Conservation (phyloP, 2,329 filamentous ascomycete species). For the Trichophyton mentagrophytes region DNA sequence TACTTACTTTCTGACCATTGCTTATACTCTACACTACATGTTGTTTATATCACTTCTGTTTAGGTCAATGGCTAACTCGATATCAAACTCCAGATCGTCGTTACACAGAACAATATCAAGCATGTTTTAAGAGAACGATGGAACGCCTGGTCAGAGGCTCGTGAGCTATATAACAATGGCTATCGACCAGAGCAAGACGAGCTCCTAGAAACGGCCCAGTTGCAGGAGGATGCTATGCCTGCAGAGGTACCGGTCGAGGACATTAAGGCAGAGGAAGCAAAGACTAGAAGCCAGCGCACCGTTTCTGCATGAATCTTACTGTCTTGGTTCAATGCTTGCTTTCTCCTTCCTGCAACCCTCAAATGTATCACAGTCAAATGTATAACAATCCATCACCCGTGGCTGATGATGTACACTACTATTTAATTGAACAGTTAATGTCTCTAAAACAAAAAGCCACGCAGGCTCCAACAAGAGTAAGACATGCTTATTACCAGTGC, state of each 20-base stretch:
- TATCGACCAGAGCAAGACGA: slow-evolving; percentile 23
- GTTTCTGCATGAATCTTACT: not conserved
- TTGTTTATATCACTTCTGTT: slow-evolving; percentile 2
- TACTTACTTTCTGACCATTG: slow-evolving; percentile 5
- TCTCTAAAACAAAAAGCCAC: not conserved
- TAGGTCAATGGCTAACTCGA: not conserved
- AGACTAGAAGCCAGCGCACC: not conserved
- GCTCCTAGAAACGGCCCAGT: slow-evolving; percentile 8
- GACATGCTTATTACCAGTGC: not conserved
- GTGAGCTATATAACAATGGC: slow-evolving; percentile 25
- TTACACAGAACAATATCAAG: slow-evolving; percentile 72
- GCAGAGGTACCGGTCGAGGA: slow-evolving; percentile 6
- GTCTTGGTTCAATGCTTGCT: too few species aligned
- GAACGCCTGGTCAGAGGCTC: slow-evolving; percentile 57
- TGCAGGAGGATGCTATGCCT: not conserved
- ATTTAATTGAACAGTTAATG: not conserved
- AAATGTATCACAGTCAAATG: not conserved
- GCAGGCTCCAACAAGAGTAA: not conserved
- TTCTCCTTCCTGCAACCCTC: not conserved
- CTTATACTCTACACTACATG: slow-evolving; percentile 1
- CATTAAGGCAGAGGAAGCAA: not conserved
- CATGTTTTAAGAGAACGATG: slow-evolving; percentile 75
- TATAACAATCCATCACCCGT: not conserved
- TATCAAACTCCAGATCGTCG: slow-evolving; percentile 46
- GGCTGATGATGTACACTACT: not conserved